Conservation (phyloP, 164 flowering plant genomes). For the Brasenia schreberi region DNA sequence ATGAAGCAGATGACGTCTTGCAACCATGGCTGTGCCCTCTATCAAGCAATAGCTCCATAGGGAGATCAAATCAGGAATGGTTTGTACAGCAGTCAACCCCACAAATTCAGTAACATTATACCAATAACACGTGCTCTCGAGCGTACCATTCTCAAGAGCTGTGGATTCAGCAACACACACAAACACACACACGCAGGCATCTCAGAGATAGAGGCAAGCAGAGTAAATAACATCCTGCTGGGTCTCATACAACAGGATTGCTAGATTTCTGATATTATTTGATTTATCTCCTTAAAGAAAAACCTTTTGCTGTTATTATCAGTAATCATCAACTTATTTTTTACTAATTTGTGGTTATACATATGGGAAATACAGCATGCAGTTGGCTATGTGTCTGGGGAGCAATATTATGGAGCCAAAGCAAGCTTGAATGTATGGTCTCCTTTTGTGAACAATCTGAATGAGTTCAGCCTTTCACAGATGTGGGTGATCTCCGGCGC, state of each 20-base stretch:
- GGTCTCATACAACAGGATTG: no score
- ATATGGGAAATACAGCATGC: conserved; percentile 58
- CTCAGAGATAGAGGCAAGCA: no score
- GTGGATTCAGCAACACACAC: no score
- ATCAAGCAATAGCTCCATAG: not conserved
- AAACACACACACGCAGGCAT: no score
- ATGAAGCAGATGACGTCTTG: not conserved
- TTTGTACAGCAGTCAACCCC: not conserved
- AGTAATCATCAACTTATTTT: no score
- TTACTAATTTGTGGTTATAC: no score
- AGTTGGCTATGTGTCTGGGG: conserved; percentile 72
- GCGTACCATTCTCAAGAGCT: no score
- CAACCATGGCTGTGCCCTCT: not conserved
- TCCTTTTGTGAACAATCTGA: conserved; percentile 50
- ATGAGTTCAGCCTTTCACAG: conserved; percentile 94
- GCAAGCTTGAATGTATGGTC: conserved; percentile 93
- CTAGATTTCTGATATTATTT: no score
- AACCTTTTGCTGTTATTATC: no score
- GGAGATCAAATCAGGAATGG: not conserved
- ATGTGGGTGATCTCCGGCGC: conserved; percentile 97
- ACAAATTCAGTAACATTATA: not conserved
- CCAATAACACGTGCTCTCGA: no score
- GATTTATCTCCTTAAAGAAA: no score
- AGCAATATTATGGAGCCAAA: conserved; percentile 85
- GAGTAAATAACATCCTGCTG: no score